Conservation (phyloP, 805 yeast species). For the Candida koratica region DNA sequence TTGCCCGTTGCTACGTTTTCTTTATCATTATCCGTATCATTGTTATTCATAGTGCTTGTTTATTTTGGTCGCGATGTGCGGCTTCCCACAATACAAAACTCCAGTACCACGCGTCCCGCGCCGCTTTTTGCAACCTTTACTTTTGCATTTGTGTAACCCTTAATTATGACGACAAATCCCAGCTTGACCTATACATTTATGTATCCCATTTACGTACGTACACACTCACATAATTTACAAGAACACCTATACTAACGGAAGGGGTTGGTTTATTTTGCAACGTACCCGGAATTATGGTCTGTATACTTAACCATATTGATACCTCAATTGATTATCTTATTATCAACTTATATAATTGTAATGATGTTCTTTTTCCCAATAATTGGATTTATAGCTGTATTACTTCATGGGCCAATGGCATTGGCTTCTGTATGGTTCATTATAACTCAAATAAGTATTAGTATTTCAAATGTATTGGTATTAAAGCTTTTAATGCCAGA, state of each 20-base stretch:
- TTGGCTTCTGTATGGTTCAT: slow-evolving; percentile 43
- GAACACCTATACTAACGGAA: slow-evolving; percentile 3
- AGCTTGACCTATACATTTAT: slow-evolving; percentile 9
- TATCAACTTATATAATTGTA: slow-evolving; percentile 32
- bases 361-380: slow-evolving; percentile 43
- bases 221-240: too few relatives aligned
- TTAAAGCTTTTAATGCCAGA: slow-evolving; percentile 44
- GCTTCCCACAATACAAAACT: too few relatives aligned
- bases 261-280: slow-evolving; percentile 40
- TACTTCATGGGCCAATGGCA: slow-evolving; percentile 51
- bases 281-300: slow-evolving; percentile 45
- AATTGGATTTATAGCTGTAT: slow-evolving; percentile 37
- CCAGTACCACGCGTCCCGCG: too few relatives aligned
- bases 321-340: slow-evolving; percentile 43
- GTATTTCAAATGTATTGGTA: slow-evolving; percentile 41
- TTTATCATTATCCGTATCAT: slow-evolving; percentile 3
- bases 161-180: not conserved
- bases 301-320: slow-evolving; percentile 39
- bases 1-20: slow-evolving; percentile 1
- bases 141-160: not conserved
- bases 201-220: slow-evolving; percentile 14
- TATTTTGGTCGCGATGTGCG: slow-evolving; percentile 5
- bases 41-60: slow-evolving; percentile 6
- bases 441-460: slow-evolving; percentile 40
- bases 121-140: not conserved